A percentile compares a stretch with the other conserved stretches of the same genome.
These are phyloP conservation scores for Suillus placidus DNA, from an alignment of 768 basidiomycete genomes.

Conservation along the genomic window DNA sequence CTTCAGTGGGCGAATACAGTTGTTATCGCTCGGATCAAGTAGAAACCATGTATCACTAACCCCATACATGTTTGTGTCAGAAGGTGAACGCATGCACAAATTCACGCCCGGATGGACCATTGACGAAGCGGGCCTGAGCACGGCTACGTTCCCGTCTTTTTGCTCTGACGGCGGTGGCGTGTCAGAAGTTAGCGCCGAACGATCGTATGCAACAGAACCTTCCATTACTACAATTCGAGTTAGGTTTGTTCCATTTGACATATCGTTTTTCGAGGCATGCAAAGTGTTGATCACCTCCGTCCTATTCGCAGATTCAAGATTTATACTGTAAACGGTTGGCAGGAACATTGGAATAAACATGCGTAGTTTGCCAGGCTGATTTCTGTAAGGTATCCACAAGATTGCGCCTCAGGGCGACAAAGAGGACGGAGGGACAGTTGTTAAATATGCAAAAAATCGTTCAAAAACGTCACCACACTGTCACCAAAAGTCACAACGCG, in stretches of 20 bases:
- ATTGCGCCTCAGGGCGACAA: background rate
- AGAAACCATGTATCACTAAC: background rate
- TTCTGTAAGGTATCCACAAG: background rate
- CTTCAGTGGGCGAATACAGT: background rate
- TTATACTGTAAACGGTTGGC: slow-evolving; percentile 2
- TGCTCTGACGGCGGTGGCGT: background rate
- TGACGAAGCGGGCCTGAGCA: background rate
- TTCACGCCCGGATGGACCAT: background rate
- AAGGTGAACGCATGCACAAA: background rate
- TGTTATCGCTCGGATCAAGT: slow-evolving; percentile 1
- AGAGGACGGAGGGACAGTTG: background rate
- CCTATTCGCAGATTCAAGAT: slow-evolving; percentile 6
- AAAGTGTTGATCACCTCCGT: slow-evolving; percentile 7
- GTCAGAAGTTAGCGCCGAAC: background rate
- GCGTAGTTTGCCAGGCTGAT: background rate
- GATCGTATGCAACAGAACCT: background rate
- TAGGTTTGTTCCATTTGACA: slow-evolving; percentile 4
- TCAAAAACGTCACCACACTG: slow-evolving; percentile 42
- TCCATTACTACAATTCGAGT: slow-evolving; percentile 1
- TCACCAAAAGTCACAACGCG: slow-evolving; percentile 46
- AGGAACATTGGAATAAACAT: slow-evolving; percentile 2
- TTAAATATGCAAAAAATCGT: slow-evolving; percentile 29
- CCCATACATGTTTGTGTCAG: background rate
- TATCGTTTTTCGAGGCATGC: background rate
- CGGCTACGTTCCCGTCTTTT: background rate